Evolutionary conservation across 202 grass and related monocot genomes (phyloP).

Genomic region (Setaria viridis): DNA sequence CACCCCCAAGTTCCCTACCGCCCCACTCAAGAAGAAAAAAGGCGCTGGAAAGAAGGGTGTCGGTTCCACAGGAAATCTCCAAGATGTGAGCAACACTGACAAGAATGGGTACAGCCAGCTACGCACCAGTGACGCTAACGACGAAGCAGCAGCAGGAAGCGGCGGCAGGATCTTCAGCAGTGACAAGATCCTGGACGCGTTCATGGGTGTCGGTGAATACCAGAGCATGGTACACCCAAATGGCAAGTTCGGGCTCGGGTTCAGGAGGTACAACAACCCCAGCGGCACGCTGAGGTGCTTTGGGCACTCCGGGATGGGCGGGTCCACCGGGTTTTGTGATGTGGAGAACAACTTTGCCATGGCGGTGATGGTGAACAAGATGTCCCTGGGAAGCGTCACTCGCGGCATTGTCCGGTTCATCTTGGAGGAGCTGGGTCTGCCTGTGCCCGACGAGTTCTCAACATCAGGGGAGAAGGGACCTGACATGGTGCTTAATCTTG

Average conservation of each 20-base stretch:
- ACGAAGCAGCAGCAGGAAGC: constrained; percentile 8
- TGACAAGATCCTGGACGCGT: constrained; percentile 72
- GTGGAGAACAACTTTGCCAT: constrained; percentile 78
- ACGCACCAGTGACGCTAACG: constrained; percentile 43
- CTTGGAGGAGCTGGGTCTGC: constrained; percentile 75
- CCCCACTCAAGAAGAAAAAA: constrained; percentile 54
- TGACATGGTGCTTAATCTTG: constrained; percentile 79
- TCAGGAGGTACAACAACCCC: constrained; percentile 67
- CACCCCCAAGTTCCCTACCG: constrained; percentile 58
- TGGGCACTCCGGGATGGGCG: constrained; percentile 89
- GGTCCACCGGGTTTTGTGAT: constrained; percentile 82
- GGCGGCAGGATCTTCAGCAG: constrained; percentile 58
- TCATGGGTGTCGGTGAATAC: constrained; percentile 74
- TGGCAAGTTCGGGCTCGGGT: constrained; percentile 90
- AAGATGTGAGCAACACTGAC: constrained; percentile 21
- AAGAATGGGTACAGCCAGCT: constrained; percentile 64
- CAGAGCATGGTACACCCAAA: constrained; percentile 60
- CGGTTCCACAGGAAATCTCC: constrained; percentile 2
- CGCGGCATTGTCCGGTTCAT: constrained; percentile 75
- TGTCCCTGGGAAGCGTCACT: constrained; percentile 78
- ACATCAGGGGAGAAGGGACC: constrained; percentile 79
- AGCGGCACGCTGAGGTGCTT: constrained; percentile 51
- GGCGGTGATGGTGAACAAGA: constrained; percentile 88
- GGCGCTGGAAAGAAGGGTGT: constrained; percentile 15
- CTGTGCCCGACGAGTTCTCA: constrained; percentile 85